Percentiles rank a stretch among this genome's conserved stretches.
Conservation (phyloP, 2,329 filamentous ascomycete genomes). For the Penicillium sp. region DNA sequence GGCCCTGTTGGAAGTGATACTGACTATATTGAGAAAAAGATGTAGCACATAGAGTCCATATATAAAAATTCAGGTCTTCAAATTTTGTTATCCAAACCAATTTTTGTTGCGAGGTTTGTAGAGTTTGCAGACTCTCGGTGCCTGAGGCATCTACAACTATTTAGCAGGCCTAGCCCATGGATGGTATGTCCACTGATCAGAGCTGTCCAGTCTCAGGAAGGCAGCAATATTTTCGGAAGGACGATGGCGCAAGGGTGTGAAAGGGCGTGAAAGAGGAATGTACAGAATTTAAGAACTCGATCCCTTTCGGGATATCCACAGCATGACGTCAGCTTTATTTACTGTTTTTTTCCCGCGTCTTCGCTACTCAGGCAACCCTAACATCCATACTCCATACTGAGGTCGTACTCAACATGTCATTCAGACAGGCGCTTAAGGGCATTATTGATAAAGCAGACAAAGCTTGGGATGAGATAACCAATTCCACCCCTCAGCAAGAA, state of each 20-base stretch:
- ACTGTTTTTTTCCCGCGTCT: conserved; percentile 8
- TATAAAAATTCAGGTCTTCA: conserved; percentile 7
- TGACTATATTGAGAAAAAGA: conserved; percentile 7
- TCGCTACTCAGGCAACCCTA: conserved; percentile 8
- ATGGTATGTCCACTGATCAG: too few species aligned
- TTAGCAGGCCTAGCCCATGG: too few species aligned
- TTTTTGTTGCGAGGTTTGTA: conserved; percentile 6
- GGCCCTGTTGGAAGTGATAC: conserved; percentile 7
- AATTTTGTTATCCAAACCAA: conserved; percentile 9
- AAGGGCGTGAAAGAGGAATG: not conserved
- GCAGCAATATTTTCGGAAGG: too few species aligned
- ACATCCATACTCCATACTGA: conserved; percentile 16
- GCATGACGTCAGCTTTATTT: conserved; percentile 21
- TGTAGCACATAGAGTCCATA: too few species aligned
- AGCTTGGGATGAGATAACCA: conserved; percentile 21
- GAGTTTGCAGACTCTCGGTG: conserved; percentile 2
- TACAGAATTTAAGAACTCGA: not conserved
- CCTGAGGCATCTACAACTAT: too few species aligned
- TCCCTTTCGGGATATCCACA: not conserved
- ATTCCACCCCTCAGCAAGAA: conserved; percentile 7
- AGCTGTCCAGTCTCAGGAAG: too few species aligned
- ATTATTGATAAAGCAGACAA: conserved; percentile 26
- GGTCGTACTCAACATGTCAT: conserved; percentile 23
- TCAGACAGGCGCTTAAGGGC: conserved; percentile 25
- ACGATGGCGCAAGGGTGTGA: not conserved